Evolutionary conservation across 495 filamentous ascomycete genomes (phyloP), one percentile per base, ranked within the genome.

Genomic region (Neurospora tetraspora): DNA sequence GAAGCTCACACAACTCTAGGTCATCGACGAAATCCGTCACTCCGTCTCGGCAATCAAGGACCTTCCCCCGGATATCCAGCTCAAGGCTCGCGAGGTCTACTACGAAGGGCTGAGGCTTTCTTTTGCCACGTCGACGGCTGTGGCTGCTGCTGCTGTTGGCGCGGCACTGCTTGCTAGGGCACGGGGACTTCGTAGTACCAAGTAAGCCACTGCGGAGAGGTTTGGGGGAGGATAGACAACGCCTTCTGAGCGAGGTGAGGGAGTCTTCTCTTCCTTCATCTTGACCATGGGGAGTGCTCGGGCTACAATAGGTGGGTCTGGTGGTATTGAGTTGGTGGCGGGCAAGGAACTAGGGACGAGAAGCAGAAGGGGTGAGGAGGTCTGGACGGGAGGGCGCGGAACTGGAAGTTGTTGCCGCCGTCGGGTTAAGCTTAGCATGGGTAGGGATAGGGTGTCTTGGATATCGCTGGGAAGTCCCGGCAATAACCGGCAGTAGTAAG

Each of bases 1-100:
- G 36, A 38, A 53, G 14, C 23, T 65, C 27, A 65, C 53, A 65
- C 53, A 65, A 34, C 2, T 34, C 6, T 77, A 89, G 88, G 78
- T 89, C 53, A 87, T 90, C 42, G 83, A 88, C 43, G 85, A 87
- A 53, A 91, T 91, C 73, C 81, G 89, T 5, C 89, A 90, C 74
- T 90, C 88, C 0, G 85, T 89, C 9, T 85, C 86, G 4, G 85
- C 85, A 4, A 82, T 91, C 43, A 81, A 82, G 34, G 77, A 80
- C 10, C 82, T 91, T 0, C 88, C 88, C 0, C 86, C 85, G 0
- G 88, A 90, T 45, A 82, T 89, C 27, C 89, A 91, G 74, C 84
- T 88, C 53, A 85, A 86, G 39, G 89, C 86, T 11, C 82, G 88
- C 18, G 74, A 85, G n/a, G 88, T 90, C 0, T 90, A 90, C 70